Percentiles rank a stretch among this genome's conserved stretches.
These are phyloP conservation scores for Castanea crenata DNA, from an alignment of 306 rosid genomes.

Conservation along the genomic window DNA sequence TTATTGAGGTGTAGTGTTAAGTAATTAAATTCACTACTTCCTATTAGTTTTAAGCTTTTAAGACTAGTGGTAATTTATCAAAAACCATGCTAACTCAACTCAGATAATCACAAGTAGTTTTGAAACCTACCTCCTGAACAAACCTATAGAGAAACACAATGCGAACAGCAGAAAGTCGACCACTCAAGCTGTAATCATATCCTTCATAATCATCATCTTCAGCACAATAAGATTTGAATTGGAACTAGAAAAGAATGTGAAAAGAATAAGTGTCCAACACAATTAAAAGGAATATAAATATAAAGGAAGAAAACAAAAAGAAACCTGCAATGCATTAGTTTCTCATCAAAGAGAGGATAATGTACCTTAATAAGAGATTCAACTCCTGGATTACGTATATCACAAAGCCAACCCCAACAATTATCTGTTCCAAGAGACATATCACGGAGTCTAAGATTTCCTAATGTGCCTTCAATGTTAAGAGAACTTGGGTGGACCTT, in stretches of 20 bases:
- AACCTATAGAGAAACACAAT: constrained; percentile 91
- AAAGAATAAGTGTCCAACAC: constrained; percentile 12
- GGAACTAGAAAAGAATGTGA: constrained; percentile 62
- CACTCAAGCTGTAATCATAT: constrained; percentile 78
- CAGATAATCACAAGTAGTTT: constrained; percentile 11
- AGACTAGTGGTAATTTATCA: no score
- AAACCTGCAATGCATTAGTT: constrained; percentile 19
- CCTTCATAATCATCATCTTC: constrained; percentile 95
- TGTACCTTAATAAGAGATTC: constrained; percentile 91
- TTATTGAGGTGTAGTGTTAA: no score
- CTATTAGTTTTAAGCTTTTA: no score
- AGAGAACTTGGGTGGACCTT: constrained; percentile 94
- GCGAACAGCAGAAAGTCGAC: constrained; percentile 97
- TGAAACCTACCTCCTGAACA: constrained; percentile 84
- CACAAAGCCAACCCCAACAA: constrained; percentile 97
- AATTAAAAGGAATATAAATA: neutral
- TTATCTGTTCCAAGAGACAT: constrained; percentile 70
- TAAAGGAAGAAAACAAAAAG: constrained; percentile 7
- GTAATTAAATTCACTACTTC: no score
- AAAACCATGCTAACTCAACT: neutral
- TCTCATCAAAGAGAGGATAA: neutral
- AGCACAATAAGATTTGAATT: constrained; percentile 77
- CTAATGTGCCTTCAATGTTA: constrained; percentile 86
- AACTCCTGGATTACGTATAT: constrained; percentile 87
- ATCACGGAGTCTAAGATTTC: constrained; percentile 90